phyloP scores from a whole-genome alignment of 805 yeast genomes.

The Osmozyma mogii region DNA sequence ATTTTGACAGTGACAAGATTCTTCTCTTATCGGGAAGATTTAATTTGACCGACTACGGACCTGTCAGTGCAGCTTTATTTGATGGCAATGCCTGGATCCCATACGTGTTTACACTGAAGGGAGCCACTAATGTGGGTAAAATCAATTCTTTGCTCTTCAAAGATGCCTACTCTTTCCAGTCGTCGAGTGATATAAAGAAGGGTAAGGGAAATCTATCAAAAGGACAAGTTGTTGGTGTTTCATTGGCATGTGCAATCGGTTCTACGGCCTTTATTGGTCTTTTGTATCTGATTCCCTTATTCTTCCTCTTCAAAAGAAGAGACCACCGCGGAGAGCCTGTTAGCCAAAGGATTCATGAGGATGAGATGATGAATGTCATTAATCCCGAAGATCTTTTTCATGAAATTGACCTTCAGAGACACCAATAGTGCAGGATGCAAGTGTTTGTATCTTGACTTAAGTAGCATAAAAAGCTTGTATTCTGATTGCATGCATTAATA shows the following conservation, averaged over 20 bases:
- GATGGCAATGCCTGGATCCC: constrained; percentile 69
- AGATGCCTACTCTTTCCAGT: constrained; percentile 27
- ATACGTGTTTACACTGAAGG: constrained; percentile 28
- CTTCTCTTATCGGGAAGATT: constrained; percentile 55
- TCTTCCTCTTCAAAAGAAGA: constrained; percentile 23
- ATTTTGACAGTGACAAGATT: constrained; percentile 36
- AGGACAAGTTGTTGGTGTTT: constrained; percentile 39
- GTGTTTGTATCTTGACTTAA: too few species aligned
- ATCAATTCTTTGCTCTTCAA: constrained; percentile 26
- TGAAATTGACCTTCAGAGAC: constrained; percentile 37
- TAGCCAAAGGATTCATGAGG: constrained; percentile 36
- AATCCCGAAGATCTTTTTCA: constrained; percentile 37
- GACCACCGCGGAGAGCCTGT: too few species aligned
- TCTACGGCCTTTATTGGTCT: constrained; percentile 34
- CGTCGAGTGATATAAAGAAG: constrained; percentile 24
- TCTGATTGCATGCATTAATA: too few species aligned
- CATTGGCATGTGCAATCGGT: constrained; percentile 39
- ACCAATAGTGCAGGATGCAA: too few species aligned
- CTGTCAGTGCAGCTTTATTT: constrained; percentile 52
- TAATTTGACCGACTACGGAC: constrained; percentile 42
- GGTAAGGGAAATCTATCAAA: constrained; percentile 17
- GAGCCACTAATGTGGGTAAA: constrained; percentile 16
- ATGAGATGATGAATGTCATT: constrained; percentile 37
- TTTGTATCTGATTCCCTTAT: constrained; percentile 33
- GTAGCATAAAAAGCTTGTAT: too few species aligned